A percentile compares a stretch with the other conserved stretches of the same genome.
Evolutionary conservation across 1,284 basidiomycete genomes (phyloP).

Genomic region (Tilletiaria anomala): DNA sequence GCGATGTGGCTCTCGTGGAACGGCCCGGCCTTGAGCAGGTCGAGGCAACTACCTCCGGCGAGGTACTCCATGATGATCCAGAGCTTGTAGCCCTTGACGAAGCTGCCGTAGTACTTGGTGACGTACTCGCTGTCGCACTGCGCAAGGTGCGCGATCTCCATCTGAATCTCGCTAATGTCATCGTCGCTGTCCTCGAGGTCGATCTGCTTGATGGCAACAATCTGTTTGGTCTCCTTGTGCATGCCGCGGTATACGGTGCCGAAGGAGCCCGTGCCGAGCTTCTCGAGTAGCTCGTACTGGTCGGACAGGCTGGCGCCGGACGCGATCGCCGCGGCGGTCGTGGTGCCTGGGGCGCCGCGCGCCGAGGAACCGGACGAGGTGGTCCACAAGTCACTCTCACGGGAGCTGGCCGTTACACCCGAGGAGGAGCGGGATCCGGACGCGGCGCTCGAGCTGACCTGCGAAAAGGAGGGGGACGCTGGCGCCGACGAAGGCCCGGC

Average conservation of each 20-base stretch:
- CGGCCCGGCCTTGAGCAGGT: slow-evolving; percentile 75
- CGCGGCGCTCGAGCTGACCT: too few species aligned
- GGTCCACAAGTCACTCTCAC: too few species aligned
- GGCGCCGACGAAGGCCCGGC: too few species aligned
- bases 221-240: slow-evolving; percentile 79
- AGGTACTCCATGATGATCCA: slow-evolving; percentile 99
- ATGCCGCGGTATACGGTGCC: slow-evolving; percentile 84
- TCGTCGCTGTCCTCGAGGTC: slow-evolving; percentile 44
- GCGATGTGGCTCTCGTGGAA: slow-evolving; percentile 88
- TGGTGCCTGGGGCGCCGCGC: too few species aligned
- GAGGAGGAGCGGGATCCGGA: too few species aligned
- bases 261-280: slow-evolving; percentile 92
- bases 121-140: slow-evolving; percentile 92
- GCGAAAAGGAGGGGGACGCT: too few species aligned
- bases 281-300: slow-evolving; percentile 79
- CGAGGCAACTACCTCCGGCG: slow-evolving; percentile 92
- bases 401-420: too few species aligned
- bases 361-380: too few species aligned
- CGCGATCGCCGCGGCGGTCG: slow-evolving; percentile 9
- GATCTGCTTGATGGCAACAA: slow-evolving; percentile 96
- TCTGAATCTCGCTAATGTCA: slow-evolving; percentile 55
- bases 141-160: slow-evolving; percentile 87
- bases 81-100: slow-evolving; percentile 87
- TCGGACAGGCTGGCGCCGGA: too few species aligned
- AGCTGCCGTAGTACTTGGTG: slow-evolving; percentile 89